Base-by-base conservation (phyloP, 257 asterid genomes). In the Jasminum sambac region DNA sequence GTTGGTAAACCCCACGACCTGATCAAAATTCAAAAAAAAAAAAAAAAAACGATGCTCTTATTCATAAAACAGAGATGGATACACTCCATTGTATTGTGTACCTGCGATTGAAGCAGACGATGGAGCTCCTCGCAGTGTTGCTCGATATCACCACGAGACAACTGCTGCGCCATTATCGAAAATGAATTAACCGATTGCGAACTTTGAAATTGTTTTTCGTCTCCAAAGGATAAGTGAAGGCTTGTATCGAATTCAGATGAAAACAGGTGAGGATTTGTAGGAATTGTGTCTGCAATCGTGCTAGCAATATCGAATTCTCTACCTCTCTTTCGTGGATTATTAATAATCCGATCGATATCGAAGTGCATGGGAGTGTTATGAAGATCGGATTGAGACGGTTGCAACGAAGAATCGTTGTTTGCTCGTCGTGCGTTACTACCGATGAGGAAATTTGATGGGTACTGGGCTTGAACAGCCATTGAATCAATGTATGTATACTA, bases 391-490 rank as follows among this genome's bases (percentile, higher is more conserved):
- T 71, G 80, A 25, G 79, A 52, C 19, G 61, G 80, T 21, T 74
- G 83, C 50, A 57, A 77, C 5, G 70, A 64, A 55, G 69, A 75
- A 41, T 76, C 78, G 63, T 70, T 76, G 25, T 70, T 84, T 23
- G 79, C 80, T 64, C 79, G 84, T 66, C 78, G 79, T 26, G 58
- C 60, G n/a, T n/a, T n/a, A n/a, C n/a, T n/a, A n/a, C n/a, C n/a
- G 65, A 57, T 42, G 26, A 76, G 82, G 68, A 76, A 76, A 52
- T 78, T 81, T 26, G 88, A 84, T 8, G 86, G 78, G 52, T 84
- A 78, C 66, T 76, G 88, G 78, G 86, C 88, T 81, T 84, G 88
- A 73, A 84, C 84, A 14, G 86, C 86, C 88, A 84, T 84, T 30
- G 36, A 30, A 30, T 30, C n/a, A n/a, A n/a, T n/a, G n/a, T n/a